Percentiles rank a stretch among this genome's conserved stretches.
phyloP scores from a whole-genome alignment of 106 monocot species.

The Iris macrosiphon region DNA sequence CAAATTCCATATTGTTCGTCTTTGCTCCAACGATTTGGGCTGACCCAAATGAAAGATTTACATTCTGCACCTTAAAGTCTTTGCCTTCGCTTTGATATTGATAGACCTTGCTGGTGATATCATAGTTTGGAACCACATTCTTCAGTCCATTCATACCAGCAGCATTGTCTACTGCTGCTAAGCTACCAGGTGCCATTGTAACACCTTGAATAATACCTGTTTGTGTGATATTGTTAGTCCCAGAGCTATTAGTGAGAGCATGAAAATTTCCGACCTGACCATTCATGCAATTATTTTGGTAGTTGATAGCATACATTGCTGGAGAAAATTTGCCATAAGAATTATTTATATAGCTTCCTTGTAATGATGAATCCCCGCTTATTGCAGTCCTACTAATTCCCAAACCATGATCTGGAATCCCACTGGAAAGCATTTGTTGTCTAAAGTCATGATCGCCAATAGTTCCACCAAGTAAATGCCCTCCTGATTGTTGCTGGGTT shows the following conservation, averaged over 20 bases:
- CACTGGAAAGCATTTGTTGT: constrained; percentile 9
- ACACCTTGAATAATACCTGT: constrained; percentile 4
- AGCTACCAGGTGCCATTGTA: not conserved
- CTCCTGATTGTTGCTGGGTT: constrained; percentile 8
- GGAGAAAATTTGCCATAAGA: constrained; percentile 7
- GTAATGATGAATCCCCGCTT: not conserved
- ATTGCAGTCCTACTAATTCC: not conserved
- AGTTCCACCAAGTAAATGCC: constrained; percentile 8
- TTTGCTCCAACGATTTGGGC: not conserved
- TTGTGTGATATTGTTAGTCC: not conserved
- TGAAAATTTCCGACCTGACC: constrained; percentile 6
- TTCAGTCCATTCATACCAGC: not conserved
- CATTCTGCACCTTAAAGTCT: constrained; percentile 14
- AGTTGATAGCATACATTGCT: constrained; percentile 5
- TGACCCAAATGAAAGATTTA: constrained; percentile 10
- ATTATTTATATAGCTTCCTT: not conserved
- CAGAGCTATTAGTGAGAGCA: constrained; percentile 1
- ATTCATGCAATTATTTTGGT: constrained; percentile 4
- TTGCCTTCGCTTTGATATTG: constrained; percentile 1
- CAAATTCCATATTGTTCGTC: constrained; percentile 7
- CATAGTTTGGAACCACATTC: not conserved
- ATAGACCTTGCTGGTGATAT: not conserved
- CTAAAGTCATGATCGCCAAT: constrained; percentile 2
- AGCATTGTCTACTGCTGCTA: not conserved
- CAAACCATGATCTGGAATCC: not conserved